Evolutionary conservation across 352 stramenopile genomes (phyloP), one percentile per base, ranked within the genome.

Genomic region (Phytophthora litchii): DNA sequence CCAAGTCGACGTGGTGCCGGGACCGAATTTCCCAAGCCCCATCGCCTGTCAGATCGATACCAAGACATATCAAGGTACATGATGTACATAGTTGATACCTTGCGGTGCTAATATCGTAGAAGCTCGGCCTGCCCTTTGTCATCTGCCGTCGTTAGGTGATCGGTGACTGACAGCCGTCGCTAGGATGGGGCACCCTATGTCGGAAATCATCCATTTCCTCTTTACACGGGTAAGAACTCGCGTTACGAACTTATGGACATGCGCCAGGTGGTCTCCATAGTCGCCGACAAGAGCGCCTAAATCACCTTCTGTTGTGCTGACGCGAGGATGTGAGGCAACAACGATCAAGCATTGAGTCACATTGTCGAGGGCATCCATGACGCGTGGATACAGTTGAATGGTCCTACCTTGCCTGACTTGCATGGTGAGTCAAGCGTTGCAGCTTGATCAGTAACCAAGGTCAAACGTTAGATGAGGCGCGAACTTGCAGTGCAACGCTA

Each of bases 151-250:
- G 43, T 51, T 41, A 51, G 51, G 29, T 59, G 51, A 51, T 43
- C 51, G 40, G 14, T 54, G 11, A 6, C 7, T 10, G 16, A 14
- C 34, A 54, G 35, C 52, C 14, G 42, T 20, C 52, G 21, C 1
- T 21, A 40, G 25, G 36, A 50, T 59, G 40, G 14, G 38, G 17
- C 29, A 42, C 54, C 34, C 25, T 59, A 46, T 59, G 38, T 40
- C 40, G 10, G 17, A 14, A 16, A n/a, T 16, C 23, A 64, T 36
- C 45, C 46, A 52, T 51, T 46, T 58, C 45, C 8, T 54, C 2
- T n/a, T 42, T 19, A 19, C 38, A 38, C 35, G 25, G 41, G 11
- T 49, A 54, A 44, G 44, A 60, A 60, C 54, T 41, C 25, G n/a
- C 42, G 42, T 23, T 25, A 49, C 38, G 37, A 59, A 20, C 31